Conservation (phyloP, 805 yeast species). For the Metschnikowia continentalis region DNA sequence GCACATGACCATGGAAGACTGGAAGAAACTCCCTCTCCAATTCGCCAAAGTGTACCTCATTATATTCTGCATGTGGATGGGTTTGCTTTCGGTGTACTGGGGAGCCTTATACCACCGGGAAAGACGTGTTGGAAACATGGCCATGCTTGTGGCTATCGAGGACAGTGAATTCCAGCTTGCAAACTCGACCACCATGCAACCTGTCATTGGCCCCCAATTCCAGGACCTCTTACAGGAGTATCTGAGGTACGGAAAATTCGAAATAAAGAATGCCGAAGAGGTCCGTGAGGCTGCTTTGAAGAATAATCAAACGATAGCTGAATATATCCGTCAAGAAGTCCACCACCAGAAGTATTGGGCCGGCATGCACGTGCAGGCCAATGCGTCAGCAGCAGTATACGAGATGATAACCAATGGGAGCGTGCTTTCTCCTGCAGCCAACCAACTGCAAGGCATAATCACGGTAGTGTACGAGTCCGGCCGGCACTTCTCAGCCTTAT, state of each 20-base stretch:
- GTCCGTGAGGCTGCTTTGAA: constrained; percentile 15
- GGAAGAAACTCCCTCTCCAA: constrained; percentile 10
- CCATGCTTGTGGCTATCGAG: constrained; percentile 35
- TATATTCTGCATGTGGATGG: constrained; percentile 24
- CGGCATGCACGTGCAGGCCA: constrained; percentile 22
- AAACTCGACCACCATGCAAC: constrained; percentile 18
- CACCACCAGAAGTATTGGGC: constrained; percentile 32
- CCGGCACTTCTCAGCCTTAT: constrained; percentile 28
- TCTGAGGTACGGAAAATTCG: constrained; percentile 18
- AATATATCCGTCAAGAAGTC: constrained; percentile 19
- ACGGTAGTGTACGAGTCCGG: constrained; percentile 25
- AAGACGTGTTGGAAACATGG: constrained; percentile 28
- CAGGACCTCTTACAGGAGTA: constrained; percentile 15
- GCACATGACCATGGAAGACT: constrained; percentile 11
- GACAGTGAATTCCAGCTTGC: constrained; percentile 19
- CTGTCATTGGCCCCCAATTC: constrained; percentile 20
- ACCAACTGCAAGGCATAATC: constrained; percentile 19
- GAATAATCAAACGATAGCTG: constrained; percentile 19
- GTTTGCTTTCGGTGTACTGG: constrained; percentile 39
- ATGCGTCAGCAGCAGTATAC: constrained; percentile 25
- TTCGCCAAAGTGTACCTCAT: constrained; percentile 18
- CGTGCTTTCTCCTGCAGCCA: constrained; percentile 12
- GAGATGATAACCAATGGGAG: constrained; percentile 15
- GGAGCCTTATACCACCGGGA: constrained; percentile 33
- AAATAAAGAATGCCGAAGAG: constrained; percentile 11